Base-by-base conservation (phyloP, 352 stramenopile genomes). In the Phytophthora aleatoria region DNA sequence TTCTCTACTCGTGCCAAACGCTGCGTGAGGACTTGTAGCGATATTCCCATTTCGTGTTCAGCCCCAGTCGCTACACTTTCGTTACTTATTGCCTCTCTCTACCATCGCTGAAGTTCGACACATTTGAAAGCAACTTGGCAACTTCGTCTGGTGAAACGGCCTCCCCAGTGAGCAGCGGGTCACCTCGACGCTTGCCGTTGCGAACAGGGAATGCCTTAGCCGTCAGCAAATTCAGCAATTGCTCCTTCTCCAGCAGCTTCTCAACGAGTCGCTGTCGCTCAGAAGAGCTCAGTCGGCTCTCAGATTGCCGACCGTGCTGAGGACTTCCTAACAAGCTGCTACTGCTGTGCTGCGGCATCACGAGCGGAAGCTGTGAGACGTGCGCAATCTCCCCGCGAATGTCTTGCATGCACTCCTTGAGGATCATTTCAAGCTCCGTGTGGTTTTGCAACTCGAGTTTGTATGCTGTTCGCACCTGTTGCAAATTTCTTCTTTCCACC, bases 401-500 rank as follows among this genome's bases (percentile, higher is more conserved):
- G 52, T 97, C 91, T 62, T 92, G 84, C 9, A 97, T 79, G 49
- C 87, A 94, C 56, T 89, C 73, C 26, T 89, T 83, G 3, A 97
- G 51, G 24, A 95, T 73, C 27, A 85, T 74, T 61, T 97, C 89
- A 2, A 97, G 73, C 67, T 96, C 87, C 0, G 81, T 91, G 60
- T 82, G 83, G 36, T 76, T 81, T 67, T 96, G 84, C 16, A 95
- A 45, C 47, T 96, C 82, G 7, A 67, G 52, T 42, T 89, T 87
- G 66, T 93, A 91, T 1, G 79, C 69, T 7, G 74, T 64, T n/a
- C 87, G 81, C 35, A 93, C 89, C 54, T 96, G 79, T 57, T 88
- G 76, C 28, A 97, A 56, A 30, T 94, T 96, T 13, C 80, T 76
- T 28, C 89, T 67, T 73, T 98, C 92, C 11, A 87, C 78, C 41